Conservation (phyloP, 2,329 filamentous ascomycete species). For the Stemphylium vesicarium region DNA sequence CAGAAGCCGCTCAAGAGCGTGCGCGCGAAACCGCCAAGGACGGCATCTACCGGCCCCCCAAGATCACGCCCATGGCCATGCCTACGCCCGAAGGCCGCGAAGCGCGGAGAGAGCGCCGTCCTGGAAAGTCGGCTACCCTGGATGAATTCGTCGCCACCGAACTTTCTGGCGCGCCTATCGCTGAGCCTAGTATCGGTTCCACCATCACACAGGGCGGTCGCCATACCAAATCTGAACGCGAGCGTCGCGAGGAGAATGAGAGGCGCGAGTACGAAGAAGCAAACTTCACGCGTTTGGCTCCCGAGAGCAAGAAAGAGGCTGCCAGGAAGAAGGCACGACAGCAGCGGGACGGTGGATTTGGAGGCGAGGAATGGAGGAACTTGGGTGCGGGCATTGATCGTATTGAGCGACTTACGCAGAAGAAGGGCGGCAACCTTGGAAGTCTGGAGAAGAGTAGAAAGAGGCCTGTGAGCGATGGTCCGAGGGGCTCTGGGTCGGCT, state of each 20-base stretch:
- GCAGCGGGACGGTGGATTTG: constrained; percentile 65
- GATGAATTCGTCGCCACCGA: constrained; percentile 92
- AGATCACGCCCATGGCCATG: constrained; percentile 86
- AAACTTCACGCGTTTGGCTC: constrained; percentile 87
- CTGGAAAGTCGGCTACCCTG: constrained; percentile 79
- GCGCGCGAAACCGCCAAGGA: constrained; percentile 52
- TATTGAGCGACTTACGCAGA: constrained; percentile 81
- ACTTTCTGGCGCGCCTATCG: constrained; percentile 78
- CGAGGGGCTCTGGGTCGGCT: constrained; percentile 67
- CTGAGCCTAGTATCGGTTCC: constrained; percentile 89
- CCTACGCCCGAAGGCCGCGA: constrained; percentile 68
- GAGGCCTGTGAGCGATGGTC: constrained; percentile 74
- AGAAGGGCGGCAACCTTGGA: constrained; percentile 60
- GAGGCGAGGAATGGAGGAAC: constrained; percentile 91
- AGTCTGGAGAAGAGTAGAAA: constrained; percentile 86
- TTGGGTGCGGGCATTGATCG: constrained; percentile 85
- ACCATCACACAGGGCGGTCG: constrained; percentile 83
- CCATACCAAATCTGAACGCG: constrained; percentile 75
- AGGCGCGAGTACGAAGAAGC: constrained; percentile 86
- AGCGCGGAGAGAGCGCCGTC: constrained; percentile 66
- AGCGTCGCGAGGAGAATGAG: constrained; percentile 80
- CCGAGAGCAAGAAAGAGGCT: constrained; percentile 84
- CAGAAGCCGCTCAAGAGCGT: constrained; percentile 23
- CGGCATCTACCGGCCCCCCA: constrained; percentile 87
- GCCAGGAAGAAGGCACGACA: constrained; percentile 63